Base-by-base conservation (phyloP, 1,284 basidiomycete species). In the Microbotryum intermedium region DNA sequence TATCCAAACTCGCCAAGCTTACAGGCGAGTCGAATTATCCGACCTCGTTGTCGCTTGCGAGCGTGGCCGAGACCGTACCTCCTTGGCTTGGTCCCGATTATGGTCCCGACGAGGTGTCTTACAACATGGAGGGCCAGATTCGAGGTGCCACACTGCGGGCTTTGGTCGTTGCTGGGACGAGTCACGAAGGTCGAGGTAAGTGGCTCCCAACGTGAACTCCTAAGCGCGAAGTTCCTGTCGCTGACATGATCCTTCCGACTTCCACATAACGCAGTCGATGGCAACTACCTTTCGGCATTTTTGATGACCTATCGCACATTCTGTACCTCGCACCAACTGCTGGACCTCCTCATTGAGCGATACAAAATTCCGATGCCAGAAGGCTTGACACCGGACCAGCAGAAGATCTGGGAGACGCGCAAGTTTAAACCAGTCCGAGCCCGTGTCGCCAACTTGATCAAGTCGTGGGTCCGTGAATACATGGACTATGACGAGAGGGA, bases 221-320 rank as follows among this genome's bases (percentile, higher is more conserved):
- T 21, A 4, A 53, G 45, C 21, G 53, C 57, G 21, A 20, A 30
- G 49, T 57, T 29, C 42, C 10, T 11, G 28, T 20, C 16, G 39
- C 42, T 54, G 30, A 52, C 50, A 29, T 30, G 73, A 73, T 57
- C 72, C 69, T 21, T 39, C n/a, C n/a, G n/a, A n/a, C n/a, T 30
- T 10, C 51, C 20, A 20, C 26, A 21, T 18, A 28, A n/a, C 21
- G 25, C 45, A 68, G 72, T 70, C 60, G 91, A 93, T 73, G 79
- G 83, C 0, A 82, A 83, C 7, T 98, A 90, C 76, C 88, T 85
- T 73, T 87, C 88, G 73, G 87, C 92, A 2, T 99, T 98, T 81
- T 76, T 98, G 64, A 87, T 97, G 82, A 98, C 95, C 1, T 97
- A 92, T 79, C 90, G 93, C 69, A 94, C 91, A 0, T 98, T 98